Evolutionary conservation across 306 rosid genomes (phyloP).

Genomic region (Cucumis cinereus): DNA sequence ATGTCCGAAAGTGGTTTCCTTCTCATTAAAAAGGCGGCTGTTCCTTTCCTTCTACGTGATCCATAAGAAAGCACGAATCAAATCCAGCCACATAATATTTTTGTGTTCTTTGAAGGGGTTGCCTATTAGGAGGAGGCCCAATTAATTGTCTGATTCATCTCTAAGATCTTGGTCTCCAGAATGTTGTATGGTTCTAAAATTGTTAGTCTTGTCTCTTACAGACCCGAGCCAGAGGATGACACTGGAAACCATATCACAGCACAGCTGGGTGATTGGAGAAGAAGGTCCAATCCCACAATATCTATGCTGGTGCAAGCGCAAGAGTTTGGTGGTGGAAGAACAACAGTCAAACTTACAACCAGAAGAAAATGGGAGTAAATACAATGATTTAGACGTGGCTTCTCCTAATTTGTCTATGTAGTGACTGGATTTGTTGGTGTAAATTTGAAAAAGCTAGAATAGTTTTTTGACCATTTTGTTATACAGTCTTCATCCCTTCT

Average conservation of each 20-base stretch:
- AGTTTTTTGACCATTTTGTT: not conserved
- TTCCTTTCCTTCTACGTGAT: no score
- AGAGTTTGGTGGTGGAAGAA: conserved; percentile 26
- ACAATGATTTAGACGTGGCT: conserved; percentile 15
- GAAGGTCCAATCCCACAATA: conserved; percentile 57
- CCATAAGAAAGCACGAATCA: no score
- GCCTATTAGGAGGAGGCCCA: no score
- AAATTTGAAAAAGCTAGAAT: not conserved
- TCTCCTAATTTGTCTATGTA: conserved; percentile 15
- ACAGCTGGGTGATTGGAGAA: conserved; percentile 66
- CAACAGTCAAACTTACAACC: conserved; percentile 3
- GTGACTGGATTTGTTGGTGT: conserved; percentile 29
- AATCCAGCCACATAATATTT: no score
- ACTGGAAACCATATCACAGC: conserved; percentile 45
- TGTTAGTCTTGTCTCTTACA: conserved; percentile 11
- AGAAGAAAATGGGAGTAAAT: conserved; percentile 19
- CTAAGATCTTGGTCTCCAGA: not conserved
- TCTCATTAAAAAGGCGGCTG: no score
- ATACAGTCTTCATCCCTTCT: not conserved
- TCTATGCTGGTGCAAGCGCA: conserved; percentile 79
- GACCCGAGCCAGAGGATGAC: conserved; percentile 71
- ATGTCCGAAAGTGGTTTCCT: no score
- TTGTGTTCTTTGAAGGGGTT: no score
- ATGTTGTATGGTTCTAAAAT: not conserved
- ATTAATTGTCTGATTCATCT: not conserved